Evolutionary conservation across 805 yeast species (phyloP).

Genomic region (Sugiyamaella marilandica): DNA sequence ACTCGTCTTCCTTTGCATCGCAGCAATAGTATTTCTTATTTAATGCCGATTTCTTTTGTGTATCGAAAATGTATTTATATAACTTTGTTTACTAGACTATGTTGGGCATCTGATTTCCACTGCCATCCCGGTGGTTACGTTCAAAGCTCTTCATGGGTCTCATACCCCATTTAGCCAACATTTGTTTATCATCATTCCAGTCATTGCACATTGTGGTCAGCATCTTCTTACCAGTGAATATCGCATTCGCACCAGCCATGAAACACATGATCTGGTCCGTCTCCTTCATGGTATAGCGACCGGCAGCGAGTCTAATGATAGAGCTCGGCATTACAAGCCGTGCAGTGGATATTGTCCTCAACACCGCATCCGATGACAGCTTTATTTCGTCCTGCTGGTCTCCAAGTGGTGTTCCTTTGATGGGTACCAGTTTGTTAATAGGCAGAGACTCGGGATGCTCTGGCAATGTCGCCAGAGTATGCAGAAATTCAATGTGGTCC

Average conservation of each 20-base stretch:
- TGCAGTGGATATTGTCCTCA: conserved; percentile 72
- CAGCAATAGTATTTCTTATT: background rate
- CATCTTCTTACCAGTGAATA: conserved; percentile 78
- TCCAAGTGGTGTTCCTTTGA: conserved; percentile 72
- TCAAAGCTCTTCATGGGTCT: conserved; percentile 24
- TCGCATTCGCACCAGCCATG: conserved; percentile 74
- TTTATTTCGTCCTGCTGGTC: conserved; percentile 37
- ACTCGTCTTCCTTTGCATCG: background rate
- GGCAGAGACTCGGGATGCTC: conserved; percentile 79
- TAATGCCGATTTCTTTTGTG: background rate
- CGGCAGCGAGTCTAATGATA: conserved; percentile 73
- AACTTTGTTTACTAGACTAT: background rate
- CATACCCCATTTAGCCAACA: conserved; percentile 66
- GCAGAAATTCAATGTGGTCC: conserved; percentile 64
- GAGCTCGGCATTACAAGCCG: conserved; percentile 68
- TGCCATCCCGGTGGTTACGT: conserved; percentile 1
- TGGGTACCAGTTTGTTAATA: conserved; percentile 73
- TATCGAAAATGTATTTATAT: background rate
- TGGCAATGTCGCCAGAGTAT: conserved; percentile 62
- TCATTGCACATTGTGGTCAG: conserved; percentile 78
- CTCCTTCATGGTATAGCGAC: conserved; percentile 76
- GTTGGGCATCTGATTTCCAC: background rate
- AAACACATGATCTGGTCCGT: conserved; percentile 70
- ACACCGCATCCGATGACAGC: conserved; percentile 54
- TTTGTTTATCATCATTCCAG: conserved; percentile 72